Evolutionary conservation across 2,329 filamentous ascomycete species (phyloP).

Genomic region (Fusarium illudens): DNA sequence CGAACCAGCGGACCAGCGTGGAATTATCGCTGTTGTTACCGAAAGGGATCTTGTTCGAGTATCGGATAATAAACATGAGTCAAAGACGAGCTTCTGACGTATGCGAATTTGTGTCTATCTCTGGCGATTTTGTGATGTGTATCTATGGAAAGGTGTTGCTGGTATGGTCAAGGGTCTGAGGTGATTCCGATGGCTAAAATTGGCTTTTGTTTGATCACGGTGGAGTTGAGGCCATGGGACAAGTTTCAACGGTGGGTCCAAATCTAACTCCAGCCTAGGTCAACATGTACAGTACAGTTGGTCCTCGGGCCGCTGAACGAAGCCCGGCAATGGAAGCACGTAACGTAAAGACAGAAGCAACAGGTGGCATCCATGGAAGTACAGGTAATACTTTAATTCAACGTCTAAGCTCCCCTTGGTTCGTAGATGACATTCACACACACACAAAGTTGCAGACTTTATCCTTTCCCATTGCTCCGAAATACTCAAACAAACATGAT

Average conservation of each 20-base stretch:
- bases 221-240: background rate
- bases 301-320: background rate
- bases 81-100: constrained; percentile 12
- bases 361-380: constrained; percentile 11
- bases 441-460: constrained; percentile 35
- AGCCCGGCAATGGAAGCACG: constrained; percentile 3
- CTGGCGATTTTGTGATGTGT: background rate
- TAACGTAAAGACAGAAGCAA: background rate
- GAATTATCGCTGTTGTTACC: constrained; percentile 25
- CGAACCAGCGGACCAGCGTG: constrained; percentile 22
- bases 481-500: constrained; percentile 38
- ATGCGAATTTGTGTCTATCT: constrained; percentile 3
- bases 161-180: background rate
- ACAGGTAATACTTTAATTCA: constrained; percentile 38
- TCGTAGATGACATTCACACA: constrained; percentile 37
- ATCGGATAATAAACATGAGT: constrained; percentile 35
- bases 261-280: background rate
- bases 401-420: constrained; percentile 27
- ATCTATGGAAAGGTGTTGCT: background rate
- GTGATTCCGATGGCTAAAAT: background rate
- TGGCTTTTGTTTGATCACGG: background rate
- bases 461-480: constrained; percentile 38
- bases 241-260: background rate
- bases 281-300: background rate
- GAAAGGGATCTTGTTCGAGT: constrained; percentile 39